Percentiles rank a stretch among this genome's conserved stretches.
Evolutionary conservation across 164 flowering plant genomes (phyloP).

Genomic region (Tetracentron sinense): DNA sequence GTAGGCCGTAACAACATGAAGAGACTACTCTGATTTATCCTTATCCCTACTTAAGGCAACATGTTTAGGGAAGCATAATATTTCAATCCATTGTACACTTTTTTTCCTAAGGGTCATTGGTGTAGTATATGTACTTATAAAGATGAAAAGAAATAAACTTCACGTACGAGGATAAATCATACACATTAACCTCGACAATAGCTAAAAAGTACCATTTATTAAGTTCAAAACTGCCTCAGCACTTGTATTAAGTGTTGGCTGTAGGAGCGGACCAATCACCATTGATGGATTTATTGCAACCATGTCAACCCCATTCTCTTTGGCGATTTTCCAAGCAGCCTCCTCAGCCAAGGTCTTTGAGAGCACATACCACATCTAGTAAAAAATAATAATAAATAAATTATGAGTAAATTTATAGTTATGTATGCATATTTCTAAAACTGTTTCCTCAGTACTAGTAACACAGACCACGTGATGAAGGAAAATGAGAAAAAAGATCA

Average conservation of each 20-base stretch:
- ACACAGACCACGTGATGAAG: background rate
- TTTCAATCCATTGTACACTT: no score
- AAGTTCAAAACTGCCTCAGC: slow-evolving; percentile 29
- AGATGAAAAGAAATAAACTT: no score
- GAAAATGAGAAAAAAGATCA: no score
- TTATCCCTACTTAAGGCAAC: no score
- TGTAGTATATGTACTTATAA: no score
- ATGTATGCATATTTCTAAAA: background rate
- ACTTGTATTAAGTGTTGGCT: slow-evolving; percentile 49
- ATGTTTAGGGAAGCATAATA: no score
- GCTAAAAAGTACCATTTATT: slow-evolving; percentile 30
- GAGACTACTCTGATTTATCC: no score
- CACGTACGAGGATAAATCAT: background rate
- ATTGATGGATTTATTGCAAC: slow-evolving; percentile 44
- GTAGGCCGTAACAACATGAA: no score
- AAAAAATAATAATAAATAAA: background rate
- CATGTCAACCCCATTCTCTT: slow-evolving; percentile 44
- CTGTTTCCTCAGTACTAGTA: background rate
- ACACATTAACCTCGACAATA: background rate
- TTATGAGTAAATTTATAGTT: background rate
- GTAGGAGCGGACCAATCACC: slow-evolving; percentile 52
- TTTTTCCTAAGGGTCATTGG: no score
- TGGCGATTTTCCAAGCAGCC: slow-evolving; percentile 52
- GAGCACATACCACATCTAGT: slow-evolving; percentile 48
- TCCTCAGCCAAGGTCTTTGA: slow-evolving; percentile 59